A percentile compares a stretch with the other conserved stretches of the same genome.
Conservation (phyloP, 495 filamentous ascomycete species). For the Xylaria bambusicola region DNA sequence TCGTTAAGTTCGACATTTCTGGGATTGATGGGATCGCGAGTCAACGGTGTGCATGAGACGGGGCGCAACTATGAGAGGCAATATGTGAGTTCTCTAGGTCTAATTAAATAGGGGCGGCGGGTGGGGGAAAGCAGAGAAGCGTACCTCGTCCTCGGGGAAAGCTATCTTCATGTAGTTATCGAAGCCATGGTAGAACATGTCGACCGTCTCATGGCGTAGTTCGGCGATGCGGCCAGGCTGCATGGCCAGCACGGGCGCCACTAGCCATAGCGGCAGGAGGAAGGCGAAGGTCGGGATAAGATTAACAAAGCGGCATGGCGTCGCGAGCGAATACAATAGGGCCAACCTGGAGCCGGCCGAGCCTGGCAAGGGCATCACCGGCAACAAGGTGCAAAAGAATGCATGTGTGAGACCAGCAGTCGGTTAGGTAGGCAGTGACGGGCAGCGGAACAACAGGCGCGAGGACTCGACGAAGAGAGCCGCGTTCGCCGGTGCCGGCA, state of each 20-base stretch:
- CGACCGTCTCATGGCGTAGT: slow-evolving; percentile 72
- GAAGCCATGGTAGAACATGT: slow-evolving; percentile 97
- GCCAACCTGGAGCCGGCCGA: slow-evolving; percentile 35
- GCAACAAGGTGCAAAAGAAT: slow-evolving; percentile 28
- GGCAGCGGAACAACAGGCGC: slow-evolving; percentile 3
- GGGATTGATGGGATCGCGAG: slow-evolving; percentile 77
- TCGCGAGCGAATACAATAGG: slow-evolving; percentile 24
- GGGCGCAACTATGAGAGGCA: slow-evolving; percentile 64
- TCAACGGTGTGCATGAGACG: slow-evolving; percentile 78
- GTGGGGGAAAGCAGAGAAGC: slow-evolving; percentile 13
- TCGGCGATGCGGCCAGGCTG: slow-evolving; percentile 49
- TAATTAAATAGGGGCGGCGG: slow-evolving; percentile 6
- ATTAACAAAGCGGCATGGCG: slow-evolving; percentile 20
- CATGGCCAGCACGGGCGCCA: slow-evolving; percentile 49
- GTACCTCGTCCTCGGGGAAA: slow-evolving; percentile 92
- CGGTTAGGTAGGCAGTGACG: background rate
- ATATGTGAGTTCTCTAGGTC: slow-evolving; percentile 13
- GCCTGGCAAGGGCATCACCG: slow-evolving; percentile 51
- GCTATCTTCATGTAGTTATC: slow-evolving; percentile 92
- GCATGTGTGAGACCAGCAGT: slow-evolving; percentile 35
- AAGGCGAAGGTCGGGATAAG: slow-evolving; percentile 24
- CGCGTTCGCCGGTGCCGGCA: slow-evolving; percentile 17
- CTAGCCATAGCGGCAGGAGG: slow-evolving; percentile 31
- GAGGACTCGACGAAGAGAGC: slow-evolving; percentile 11
- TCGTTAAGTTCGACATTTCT: slow-evolving; percentile 89